Evolutionary conservation across 75 land plant genomes (phyloP).

Genomic region (Cunninghamia lanceolata): DNA sequence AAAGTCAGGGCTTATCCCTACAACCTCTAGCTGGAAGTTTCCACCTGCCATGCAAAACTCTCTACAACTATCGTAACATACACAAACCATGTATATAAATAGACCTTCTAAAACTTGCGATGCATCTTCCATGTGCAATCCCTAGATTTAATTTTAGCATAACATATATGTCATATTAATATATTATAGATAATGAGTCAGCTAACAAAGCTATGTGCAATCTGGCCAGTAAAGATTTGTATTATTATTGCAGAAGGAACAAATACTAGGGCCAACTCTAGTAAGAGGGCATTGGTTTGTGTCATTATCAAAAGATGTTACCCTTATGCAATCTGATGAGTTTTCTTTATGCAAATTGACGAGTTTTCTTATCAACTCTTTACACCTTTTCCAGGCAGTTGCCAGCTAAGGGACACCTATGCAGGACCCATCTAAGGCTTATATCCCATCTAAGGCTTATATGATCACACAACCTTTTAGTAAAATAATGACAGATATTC

Average conservation of each 20-base stretch:
- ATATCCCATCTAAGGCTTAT: neutral
- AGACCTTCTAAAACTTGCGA: neutral
- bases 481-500: neutral
- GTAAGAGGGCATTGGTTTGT: neutral
- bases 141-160: neutral
- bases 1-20: neutral
- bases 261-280: neutral
- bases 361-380: neutral
- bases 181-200: neutral
- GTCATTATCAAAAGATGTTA: neutral
- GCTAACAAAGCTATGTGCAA: neutral
- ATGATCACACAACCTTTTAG: neutral
- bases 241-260: neutral
- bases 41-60: neutral
- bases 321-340: neutral
- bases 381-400: neutral
- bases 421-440: neutral
- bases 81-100: neutral
- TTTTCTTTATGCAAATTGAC: neutral
- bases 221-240: neutral
- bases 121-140: neutral
- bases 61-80: neutral
- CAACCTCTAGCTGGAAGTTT: neutral
- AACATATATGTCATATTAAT: neutral
- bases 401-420: neutral